phyloP scores from a whole-genome alignment of 129 eudicot species.

The Centaurea solstitialis region DNA sequence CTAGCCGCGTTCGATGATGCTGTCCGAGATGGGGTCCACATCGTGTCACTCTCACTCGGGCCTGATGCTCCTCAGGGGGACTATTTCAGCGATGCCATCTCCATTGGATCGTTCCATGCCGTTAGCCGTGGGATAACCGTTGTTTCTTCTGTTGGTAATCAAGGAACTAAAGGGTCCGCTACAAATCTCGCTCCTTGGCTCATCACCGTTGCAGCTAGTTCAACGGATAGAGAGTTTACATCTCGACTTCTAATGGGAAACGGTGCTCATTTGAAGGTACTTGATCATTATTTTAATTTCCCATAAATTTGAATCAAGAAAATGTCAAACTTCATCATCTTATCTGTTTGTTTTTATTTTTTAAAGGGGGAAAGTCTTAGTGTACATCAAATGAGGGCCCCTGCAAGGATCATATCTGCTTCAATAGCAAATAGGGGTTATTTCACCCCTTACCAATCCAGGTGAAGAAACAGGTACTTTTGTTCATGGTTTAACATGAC shows the following conservation, averaged over 20 bases:
- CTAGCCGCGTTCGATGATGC: constrained; percentile 94
- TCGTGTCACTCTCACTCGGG: constrained; percentile 70
- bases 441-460: constrained; percentile 96
- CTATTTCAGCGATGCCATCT: constrained; percentile 81
- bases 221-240: constrained; percentile 74
- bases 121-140: constrained; percentile 76
- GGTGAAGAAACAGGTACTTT: constrained; percentile 89
- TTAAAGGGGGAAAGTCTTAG: constrained; percentile 81
- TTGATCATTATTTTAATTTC: not conserved
- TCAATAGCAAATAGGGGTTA: constrained; percentile 70
- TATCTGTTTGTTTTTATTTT: constrained; percentile 4
- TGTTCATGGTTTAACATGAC: constrained; percentile 28
- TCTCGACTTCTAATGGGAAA: constrained; percentile 68
- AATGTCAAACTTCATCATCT: not conserved
- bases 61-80: constrained; percentile 82
- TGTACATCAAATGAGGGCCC: constrained; percentile 45
- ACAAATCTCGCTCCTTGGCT: constrained; percentile 93
- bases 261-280: constrained; percentile 58
- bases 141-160: constrained; percentile 83
- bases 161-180: constrained; percentile 61
- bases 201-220: constrained; percentile 83
- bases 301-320: not conserved
- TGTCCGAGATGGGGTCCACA: constrained; percentile 79
- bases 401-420: constrained; percentile 65
- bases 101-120: constrained; percentile 83